Percentiles rank a stretch among this genome's conserved stretches.
These are phyloP conservation scores for Yamadazyma epiphylla DNA, from an alignment of 1,139 yeast genomes.

Conservation along the genomic window DNA sequence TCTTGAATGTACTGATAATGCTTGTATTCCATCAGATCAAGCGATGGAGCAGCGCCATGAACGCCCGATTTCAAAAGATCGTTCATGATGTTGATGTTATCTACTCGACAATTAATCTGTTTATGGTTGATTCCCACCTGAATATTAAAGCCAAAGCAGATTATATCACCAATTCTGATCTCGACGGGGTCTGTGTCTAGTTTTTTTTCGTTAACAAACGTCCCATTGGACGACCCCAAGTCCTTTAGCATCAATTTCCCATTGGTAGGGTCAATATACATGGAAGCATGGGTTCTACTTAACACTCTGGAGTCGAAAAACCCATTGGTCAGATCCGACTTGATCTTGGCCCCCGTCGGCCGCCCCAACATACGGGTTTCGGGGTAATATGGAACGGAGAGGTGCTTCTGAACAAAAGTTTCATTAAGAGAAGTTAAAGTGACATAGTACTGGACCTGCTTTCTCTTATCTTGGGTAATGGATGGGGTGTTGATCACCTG, in stretches of 20 bases:
- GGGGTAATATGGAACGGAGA: slow-evolving; percentile 78
- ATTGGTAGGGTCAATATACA: slow-evolving; percentile 65
- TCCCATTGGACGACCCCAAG: slow-evolving; percentile 89
- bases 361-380: slow-evolving; percentile 85
- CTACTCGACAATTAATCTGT: slow-evolving; percentile 78
- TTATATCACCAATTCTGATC: slow-evolving; percentile 68
- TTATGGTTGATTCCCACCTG: slow-evolving; percentile 79
- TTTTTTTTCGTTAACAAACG: slow-evolving; percentile 77
- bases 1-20: slow-evolving; percentile 44
- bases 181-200: slow-evolving; percentile 63
- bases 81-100: slow-evolving; percentile 62
- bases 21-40: slow-evolving; percentile 30
- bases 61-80: slow-evolving; percentile 15
- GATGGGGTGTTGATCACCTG: slow-evolving; percentile 13
- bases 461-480: slow-evolving; percentile 20
- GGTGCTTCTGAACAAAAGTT: slow-evolving; percentile 75
- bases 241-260: slow-evolving; percentile 79
- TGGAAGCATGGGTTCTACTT: slow-evolving; percentile 89
- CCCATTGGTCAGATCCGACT: slow-evolving; percentile 81
- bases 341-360: slow-evolving; percentile 70
- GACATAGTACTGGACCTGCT: slow-evolving; percentile 48
- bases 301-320: slow-evolving; percentile 91
- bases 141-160: slow-evolving; percentile 90
- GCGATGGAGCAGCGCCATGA: slow-evolving; percentile 6
- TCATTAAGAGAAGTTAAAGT: slow-evolving; percentile 74